Evolutionary conservation across 176 grass and related monocot species (phyloP).

Genomic region (Triticum dicoccoides): DNA sequence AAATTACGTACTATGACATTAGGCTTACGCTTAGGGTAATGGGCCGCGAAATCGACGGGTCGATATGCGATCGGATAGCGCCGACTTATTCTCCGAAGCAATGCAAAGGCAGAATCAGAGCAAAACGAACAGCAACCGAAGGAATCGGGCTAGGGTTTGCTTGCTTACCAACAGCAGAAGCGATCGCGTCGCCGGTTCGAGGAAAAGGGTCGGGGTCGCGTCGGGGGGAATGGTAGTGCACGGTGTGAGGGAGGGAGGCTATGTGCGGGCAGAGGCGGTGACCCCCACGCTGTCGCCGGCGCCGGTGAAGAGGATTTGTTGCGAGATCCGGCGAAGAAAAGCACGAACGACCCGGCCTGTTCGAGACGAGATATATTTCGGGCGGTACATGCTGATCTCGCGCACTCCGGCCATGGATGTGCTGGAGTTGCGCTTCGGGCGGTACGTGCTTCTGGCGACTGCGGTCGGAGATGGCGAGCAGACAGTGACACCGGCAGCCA

Average conservation of each 20-base stretch:
- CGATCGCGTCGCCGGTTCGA: not conserved
- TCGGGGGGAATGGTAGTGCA: not conserved
- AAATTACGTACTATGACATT: not conserved
- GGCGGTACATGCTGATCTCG: no score
- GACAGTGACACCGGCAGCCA: no score
- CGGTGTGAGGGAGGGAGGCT: no score
- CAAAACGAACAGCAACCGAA: no score
- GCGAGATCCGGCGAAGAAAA: not conserved
- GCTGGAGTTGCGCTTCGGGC: no score
- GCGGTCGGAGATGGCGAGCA: no score
- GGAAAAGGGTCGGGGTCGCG: not conserved
- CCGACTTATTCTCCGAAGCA: not conserved
- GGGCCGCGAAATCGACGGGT: not conserved
- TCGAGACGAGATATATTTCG: not conserved
- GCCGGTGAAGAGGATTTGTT: not conserved
- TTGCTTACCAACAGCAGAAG: not conserved
- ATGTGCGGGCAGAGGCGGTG: not conserved
- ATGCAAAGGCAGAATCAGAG: no score
- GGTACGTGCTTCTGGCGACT: no score
- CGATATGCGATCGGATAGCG: not conserved
- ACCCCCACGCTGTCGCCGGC: not conserved
- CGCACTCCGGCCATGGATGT: no score
- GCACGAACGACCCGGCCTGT: not conserved
- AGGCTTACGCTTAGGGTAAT: not conserved
- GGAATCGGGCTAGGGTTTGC: not conserved